These are phyloP conservation scores for Chamaecrista fasciculata DNA, from an alignment of 306 rosid genomes.

Conservation along the genomic window DNA sequence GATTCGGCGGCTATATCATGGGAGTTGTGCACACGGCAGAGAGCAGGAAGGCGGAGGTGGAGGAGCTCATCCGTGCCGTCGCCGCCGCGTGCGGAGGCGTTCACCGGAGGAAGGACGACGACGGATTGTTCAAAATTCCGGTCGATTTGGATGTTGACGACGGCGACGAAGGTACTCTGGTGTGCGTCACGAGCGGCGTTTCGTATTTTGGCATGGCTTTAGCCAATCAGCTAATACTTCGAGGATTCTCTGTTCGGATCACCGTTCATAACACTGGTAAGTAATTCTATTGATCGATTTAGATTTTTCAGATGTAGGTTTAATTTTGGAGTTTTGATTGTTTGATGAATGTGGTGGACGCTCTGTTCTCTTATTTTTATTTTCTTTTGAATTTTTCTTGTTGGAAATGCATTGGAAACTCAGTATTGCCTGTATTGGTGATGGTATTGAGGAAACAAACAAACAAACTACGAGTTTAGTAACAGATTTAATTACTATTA, in stretches of 20 bases:
- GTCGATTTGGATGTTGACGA: constrained; percentile 11
- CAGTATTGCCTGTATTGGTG: not conserved
- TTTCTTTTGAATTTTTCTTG: not conserved
- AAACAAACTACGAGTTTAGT: not conserved
- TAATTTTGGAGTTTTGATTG: not conserved
- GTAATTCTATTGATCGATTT: too few species aligned
- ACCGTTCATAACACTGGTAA: constrained; percentile 54
- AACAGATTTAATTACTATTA: too few species aligned
- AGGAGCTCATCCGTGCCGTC: constrained; percentile 44
- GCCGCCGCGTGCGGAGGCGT: constrained; percentile 43
- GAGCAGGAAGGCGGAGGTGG: constrained; percentile 42
- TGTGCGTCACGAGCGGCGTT: constrained; percentile 86
- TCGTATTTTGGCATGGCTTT: constrained; percentile 76
- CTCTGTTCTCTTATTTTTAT: not conserved
- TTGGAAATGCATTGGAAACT: not conserved
- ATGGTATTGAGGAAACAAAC: not conserved
- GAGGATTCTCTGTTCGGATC: constrained; percentile 79
- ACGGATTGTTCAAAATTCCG: constrained; percentile 16
- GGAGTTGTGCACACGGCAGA: constrained; percentile 57
- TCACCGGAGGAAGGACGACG: constrained; percentile 36
- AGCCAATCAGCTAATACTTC: constrained; percentile 56
- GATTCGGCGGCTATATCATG: constrained; percentile 42
- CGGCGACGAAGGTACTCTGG: constrained; percentile 34
- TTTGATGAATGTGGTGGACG: not conserved
- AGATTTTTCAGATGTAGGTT: not conserved